Percentiles rank a stretch among this genome's conserved stretches.
Conservation (phyloP, 345 rosid species). For the Clausena lansium region DNA sequence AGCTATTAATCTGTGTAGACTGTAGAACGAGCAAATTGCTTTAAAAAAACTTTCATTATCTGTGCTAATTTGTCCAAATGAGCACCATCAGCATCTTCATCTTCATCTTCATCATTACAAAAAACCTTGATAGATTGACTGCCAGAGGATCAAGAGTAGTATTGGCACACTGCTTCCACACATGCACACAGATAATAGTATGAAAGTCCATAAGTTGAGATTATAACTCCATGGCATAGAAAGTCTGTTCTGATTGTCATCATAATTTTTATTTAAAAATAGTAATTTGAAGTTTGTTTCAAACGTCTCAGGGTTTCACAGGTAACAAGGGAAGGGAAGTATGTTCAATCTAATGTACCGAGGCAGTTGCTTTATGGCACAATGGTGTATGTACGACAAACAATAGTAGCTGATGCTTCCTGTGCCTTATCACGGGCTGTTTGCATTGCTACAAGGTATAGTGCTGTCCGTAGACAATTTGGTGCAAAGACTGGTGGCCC, state of each 20-base stretch:
- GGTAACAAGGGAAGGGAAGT: slow-evolving; percentile 91
- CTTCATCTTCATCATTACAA: background rate
- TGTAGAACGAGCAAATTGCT: background rate
- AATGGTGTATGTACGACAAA: slow-evolving; percentile 88
- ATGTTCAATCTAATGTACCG: slow-evolving; percentile 74
- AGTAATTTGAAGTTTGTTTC: slow-evolving; percentile 20
- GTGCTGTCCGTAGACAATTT: slow-evolving; percentile 97
- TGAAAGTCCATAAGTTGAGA: background rate
- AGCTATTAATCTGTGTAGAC: background rate
- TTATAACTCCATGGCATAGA: background rate
- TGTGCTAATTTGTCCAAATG: background rate
- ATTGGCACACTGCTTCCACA: background rate
- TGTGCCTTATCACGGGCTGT: slow-evolving; percentile 84
- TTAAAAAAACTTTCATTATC: background rate
- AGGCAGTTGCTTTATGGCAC: slow-evolving; percentile 92
- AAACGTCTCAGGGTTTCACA: slow-evolving; percentile 67
- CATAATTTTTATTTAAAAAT: background rate
- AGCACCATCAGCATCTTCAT: background rate
- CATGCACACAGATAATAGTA: background rate
- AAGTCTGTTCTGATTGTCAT: background rate
- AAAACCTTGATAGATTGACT: background rate
- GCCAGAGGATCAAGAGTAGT: background rate
- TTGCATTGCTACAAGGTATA: slow-evolving; percentile 96
- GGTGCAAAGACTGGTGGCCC: slow-evolving; percentile 65
- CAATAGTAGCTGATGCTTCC: slow-evolving; percentile 89